Evolutionary conservation across 2,329 filamentous ascomycete genomes (phyloP).

Genomic region (Xylariaceae sp.): DNA sequence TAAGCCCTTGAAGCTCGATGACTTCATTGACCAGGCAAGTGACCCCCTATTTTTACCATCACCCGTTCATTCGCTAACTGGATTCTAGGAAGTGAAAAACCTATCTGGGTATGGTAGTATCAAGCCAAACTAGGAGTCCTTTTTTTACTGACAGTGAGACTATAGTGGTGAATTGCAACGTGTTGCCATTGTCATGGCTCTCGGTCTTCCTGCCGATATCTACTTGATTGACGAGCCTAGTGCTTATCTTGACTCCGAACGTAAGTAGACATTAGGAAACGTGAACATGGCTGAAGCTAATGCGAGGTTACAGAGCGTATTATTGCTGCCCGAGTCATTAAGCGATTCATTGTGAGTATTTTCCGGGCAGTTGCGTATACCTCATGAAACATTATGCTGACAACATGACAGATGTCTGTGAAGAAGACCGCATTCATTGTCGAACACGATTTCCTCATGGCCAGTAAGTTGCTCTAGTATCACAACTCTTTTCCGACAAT

Average conservation of each 20-base stretch:
- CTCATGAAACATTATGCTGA: neutral
- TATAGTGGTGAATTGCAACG: conserved; percentile 93
- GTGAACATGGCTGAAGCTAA: neutral
- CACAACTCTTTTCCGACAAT: neutral
- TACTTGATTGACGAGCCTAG: conserved; percentile 98
- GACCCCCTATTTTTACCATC: neutral
- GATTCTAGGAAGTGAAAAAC: conserved; percentile 77
- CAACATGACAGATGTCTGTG: conserved; percentile 66
- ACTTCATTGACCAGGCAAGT: conserved; percentile 82
- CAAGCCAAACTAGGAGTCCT: neutral
- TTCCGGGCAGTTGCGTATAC: neutral
- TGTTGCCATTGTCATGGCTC: conserved; percentile 95
- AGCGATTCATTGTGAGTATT: conserved; percentile 71
- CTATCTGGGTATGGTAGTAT: conserved; percentile 55
- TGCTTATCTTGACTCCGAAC: conserved; percentile 62
- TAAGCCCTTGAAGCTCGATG: conserved; percentile 97
- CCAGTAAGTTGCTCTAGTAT: conserved; percentile 32
- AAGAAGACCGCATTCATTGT: conserved; percentile 99
- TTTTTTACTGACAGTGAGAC: conserved; percentile 1
- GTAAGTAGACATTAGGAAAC: conserved; percentile 1
- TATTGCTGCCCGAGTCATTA: conserved; percentile 93
- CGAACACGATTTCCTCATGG: conserved; percentile 99
- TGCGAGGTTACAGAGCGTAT: conserved; percentile 62
- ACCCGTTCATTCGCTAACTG: conserved; percentile 5
- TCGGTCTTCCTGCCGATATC: conserved; percentile 93